These are phyloP conservation scores for Beta corolliflora DNA, from an alignment of 179 eudicot species.

Conservation along the genomic window DNA sequence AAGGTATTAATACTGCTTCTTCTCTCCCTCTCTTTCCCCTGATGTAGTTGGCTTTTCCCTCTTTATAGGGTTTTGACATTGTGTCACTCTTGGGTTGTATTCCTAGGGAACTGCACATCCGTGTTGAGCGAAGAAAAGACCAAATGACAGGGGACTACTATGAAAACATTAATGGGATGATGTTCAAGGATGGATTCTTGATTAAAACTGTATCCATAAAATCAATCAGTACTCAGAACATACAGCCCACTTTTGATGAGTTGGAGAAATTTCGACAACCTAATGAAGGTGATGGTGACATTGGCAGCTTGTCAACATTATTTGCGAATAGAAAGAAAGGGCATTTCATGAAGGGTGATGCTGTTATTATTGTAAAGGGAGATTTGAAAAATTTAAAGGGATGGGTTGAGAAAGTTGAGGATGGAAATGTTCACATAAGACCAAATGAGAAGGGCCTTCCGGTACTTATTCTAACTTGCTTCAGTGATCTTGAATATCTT, in stretches of 20 bases:
- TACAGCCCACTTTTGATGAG: conserved; percentile 96
- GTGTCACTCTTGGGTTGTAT: neutral
- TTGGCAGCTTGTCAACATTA: conserved; percentile 73
- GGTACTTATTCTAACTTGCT: conserved; percentile 36
- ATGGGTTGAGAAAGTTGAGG: conserved; percentile 97
- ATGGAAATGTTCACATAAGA: conserved; percentile 82
- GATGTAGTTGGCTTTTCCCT: neutral
- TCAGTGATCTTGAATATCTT: too few relatives aligned
- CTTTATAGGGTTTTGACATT: neutral
- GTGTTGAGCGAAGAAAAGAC: conserved; percentile 88
- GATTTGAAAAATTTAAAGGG: conserved; percentile 93
- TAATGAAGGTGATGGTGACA: conserved; percentile 87
- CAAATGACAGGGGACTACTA: conserved; percentile 79
- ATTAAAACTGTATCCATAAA: conserved; percentile 85
- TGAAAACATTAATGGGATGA: conserved; percentile 80
- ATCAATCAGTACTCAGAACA: conserved; percentile 72
- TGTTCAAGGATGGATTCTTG: conserved; percentile 93
- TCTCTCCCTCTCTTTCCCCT: neutral
- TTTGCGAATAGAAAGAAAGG: conserved; percentile 98
- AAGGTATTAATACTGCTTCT: conserved; percentile 47
- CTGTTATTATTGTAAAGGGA: conserved; percentile 85
- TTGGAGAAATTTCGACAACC: conserved; percentile 92
- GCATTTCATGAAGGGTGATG: conserved; percentile 97
- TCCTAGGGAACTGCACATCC: conserved; percentile 83
- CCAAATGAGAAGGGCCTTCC: conserved; percentile 83